Base-by-base conservation (phyloP, 768 basidiomycete genomes). In the Amanita pallidorosea region DNA sequence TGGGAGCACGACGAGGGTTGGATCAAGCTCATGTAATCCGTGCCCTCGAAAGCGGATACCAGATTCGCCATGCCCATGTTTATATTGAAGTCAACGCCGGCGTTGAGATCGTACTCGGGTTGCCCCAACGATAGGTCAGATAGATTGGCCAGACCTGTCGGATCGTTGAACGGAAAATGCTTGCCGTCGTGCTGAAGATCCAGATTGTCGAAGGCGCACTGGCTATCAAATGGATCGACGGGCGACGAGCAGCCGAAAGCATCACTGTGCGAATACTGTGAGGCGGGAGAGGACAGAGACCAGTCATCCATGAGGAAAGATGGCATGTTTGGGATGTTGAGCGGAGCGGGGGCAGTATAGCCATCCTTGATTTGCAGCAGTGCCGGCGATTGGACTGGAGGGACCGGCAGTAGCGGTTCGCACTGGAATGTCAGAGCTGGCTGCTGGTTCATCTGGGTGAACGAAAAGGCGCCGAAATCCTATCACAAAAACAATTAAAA, bases 381-480 rank as follows among this genome's bases (percentile, higher is more conserved):
- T n/a, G 38, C n/a, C 8, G 38, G 9, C 25, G 41, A 6, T 25
- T 51, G 42, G 3, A 41, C 13, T 2, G 50, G 50, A 17, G 18
- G 13, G 34, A 45, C 11, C 4, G 50, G 50, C 1, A 59, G 61
- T 4, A 66, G 38, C 3, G 65, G 66, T 51, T 65, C 65, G 51
- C 61, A 66, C 7, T 55, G 57, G 52, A 64, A 68, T 5, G 60
- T 48, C 3, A 65, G 58, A 7, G 61, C 23, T 2, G 68, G 67
- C 6, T 45, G 45, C 6, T 67, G 62, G 2, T 61, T 49, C 29
- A 65, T 57, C 47, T 64, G 69, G 53, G 73, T 66, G 61, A 75
- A 77, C 38, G 75, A 69, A 63, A 75, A 76, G 42, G 66, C 56
- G 52, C 63, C 63, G 52, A 75, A 73, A 53, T 70, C 70, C 75